phyloP scores from a whole-genome alignment of 805 yeast species.

The Cyberlindnera euphorbiae region DNA sequence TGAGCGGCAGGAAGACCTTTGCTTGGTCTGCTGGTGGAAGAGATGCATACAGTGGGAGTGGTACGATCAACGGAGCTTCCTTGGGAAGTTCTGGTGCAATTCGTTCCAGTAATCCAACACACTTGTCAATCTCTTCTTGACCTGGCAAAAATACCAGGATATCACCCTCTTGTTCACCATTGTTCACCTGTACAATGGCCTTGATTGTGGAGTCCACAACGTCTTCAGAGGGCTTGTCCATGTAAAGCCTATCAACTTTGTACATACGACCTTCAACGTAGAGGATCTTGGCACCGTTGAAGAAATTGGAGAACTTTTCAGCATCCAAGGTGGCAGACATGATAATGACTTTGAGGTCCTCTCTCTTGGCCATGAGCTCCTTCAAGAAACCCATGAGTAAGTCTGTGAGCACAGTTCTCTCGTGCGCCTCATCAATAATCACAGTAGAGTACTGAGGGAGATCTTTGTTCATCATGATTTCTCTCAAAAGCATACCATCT shows the following conservation, averaged over 20 bases:
- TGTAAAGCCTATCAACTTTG: constrained; percentile 71
- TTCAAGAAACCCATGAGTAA: constrained; percentile 84
- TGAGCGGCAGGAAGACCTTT: constrained; percentile 65
- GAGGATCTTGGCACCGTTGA: constrained; percentile 72
- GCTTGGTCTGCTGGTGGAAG: constrained; percentile 81
- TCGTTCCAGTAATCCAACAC: constrained; percentile 55
- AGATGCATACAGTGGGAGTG: constrained; percentile 91
- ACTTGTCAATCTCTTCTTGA: constrained; percentile 94
- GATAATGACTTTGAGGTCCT: constrained; percentile 64
- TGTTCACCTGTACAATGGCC: constrained; percentile 72
- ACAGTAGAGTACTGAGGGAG: constrained; percentile 67
- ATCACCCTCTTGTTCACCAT: constrained; percentile 76
- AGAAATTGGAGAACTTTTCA: constrained; percentile 74
- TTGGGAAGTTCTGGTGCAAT: constrained; percentile 63
- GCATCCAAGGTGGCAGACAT: constrained; percentile 99
- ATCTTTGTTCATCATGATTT: constrained; percentile 69
- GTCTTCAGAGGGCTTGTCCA: constrained; percentile 67
- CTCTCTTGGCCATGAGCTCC: constrained; percentile 47
- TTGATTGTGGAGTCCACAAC: constrained; percentile 75
- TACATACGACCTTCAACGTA: constrained; percentile 87
- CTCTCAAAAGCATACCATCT: constrained; percentile 96
- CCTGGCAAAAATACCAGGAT: constrained; percentile 92
- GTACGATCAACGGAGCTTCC: constrained; percentile 69
- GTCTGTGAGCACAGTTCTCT: constrained; percentile 89
- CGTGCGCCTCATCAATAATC: constrained; percentile 96